phyloP scores from a whole-genome alignment of 345 rosid genomes.

The Brassica cretica region DNA sequence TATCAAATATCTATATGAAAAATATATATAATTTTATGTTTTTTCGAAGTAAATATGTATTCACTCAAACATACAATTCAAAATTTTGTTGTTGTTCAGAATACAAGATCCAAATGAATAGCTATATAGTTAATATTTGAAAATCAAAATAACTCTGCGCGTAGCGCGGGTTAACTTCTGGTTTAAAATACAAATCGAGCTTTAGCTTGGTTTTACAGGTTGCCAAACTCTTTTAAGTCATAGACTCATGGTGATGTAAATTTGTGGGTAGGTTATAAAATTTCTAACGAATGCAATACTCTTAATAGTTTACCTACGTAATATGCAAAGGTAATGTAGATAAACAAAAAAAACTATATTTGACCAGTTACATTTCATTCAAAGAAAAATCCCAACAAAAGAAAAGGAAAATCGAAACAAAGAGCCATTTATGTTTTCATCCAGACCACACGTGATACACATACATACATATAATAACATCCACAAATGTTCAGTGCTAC shows the following conservation, averaged over 20 bases:
- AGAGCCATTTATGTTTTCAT: conserved; percentile 16
- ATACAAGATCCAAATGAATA: too few species aligned
- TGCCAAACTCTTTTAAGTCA: not conserved
- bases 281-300: not conserved
- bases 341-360: not conserved
- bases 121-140: too few species aligned
- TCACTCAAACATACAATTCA: too few species aligned
- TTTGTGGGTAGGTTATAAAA: not conserved
- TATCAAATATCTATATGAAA: too few species aligned
- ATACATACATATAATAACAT: not conserved
- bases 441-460: conserved; percentile 17
- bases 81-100: too few species aligned
- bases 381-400: conserved; percentile 7
- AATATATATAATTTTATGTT: too few species aligned
- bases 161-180: too few species aligned
- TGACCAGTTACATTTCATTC: conserved; percentile 28
- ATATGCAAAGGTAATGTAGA: too few species aligned
- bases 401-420: not conserved
- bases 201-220: not conserved
- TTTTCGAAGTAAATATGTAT: too few species aligned
- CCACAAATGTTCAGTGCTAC: not conserved
- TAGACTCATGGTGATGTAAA: not conserved
- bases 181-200: too few species aligned
- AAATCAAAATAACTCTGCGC: too few species aligned
- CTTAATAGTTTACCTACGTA: not conserved